Evolutionary conservation across 2,329 filamentous ascomycete species (phyloP), one percentile per base, ranked within the genome.

Genomic region (Drechslerella stenobrocha): DNA sequence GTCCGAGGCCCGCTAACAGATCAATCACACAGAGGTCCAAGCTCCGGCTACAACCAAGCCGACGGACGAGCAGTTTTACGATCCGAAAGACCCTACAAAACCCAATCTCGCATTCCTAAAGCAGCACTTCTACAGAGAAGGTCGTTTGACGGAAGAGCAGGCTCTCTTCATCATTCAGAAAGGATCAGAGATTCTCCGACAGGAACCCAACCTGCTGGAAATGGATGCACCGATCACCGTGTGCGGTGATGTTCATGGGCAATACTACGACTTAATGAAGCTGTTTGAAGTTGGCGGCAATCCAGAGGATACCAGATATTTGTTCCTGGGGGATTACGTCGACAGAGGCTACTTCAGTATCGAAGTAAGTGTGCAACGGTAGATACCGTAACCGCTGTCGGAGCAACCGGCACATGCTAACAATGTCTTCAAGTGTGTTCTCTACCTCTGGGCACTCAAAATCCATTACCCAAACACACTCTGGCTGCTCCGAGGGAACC

Each of bases 231-330:
- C 93, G 69, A 98, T 98, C 76, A 98, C 93, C 7, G 93, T 98
- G 51, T 98, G 93, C 75, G 93, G 93, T 76, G 93, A 98, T 75
- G 91, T 98, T 56, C 93, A 98, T 78, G 93, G 93, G 72, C 93
- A 98, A 79, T 98, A 97, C 80, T 98, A 96, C 77, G 93, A 98
- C 77, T 79, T 98, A 76, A 98, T 98, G 93, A 98, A 98, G 81
- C 83, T 98, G 30, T 98, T 98, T 75, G 93, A 98, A 78, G 93
- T 98, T 52, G 93, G 93, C 72, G 93, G 93, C 71, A 93, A 98
- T 77, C 93, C 93, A 37, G 85, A 92, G 55, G 93, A 98, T 79
- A 98, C 93, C 26, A 82, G 93, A 75, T 98, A 98, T 78, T 84
- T 98, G 66, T 98, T 98, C 79, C 81, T 98, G 71, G 93, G 93